phyloP scores from a whole-genome alignment of 495 filamentous ascomycete genomes.

The Aspergillus indologenus region DNA sequence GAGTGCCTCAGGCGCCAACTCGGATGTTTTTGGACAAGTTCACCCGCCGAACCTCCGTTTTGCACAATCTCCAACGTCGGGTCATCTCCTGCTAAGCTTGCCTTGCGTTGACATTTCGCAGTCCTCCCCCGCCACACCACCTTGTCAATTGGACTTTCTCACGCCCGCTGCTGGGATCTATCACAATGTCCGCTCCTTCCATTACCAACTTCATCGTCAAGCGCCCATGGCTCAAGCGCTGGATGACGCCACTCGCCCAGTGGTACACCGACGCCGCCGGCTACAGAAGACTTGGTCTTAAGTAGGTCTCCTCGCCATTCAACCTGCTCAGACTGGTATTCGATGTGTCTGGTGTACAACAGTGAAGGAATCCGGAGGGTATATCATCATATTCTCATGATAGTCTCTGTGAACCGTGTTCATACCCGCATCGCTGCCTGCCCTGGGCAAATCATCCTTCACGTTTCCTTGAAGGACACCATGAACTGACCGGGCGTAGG shows the following conservation, averaged over 20 bases:
- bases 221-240: constrained; percentile 77
- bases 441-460: constrained; percentile 24
- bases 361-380: background rate
- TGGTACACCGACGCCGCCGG: constrained; percentile 86
- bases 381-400: constrained; percentile 5
- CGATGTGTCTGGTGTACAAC: background rate
- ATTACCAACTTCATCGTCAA: constrained; percentile 68
- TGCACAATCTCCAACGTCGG: constrained; percentile 49
- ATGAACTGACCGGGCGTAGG: constrained; percentile 44
- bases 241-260: constrained; percentile 72
- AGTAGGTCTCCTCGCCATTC: constrained; percentile 50
- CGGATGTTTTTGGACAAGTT: constrained; percentile 35
- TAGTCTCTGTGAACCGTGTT: constrained; percentile 3
- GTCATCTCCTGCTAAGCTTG: constrained; percentile 42
- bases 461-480: background rate
- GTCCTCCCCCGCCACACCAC: constrained; percentile 27
- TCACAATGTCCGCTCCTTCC: constrained; percentile 70
- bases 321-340: background rate
- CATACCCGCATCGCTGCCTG: constrained; percentile 19
- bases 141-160: constrained; percentile 29
- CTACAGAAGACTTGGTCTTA: constrained; percentile 89
- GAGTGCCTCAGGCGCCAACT: constrained; percentile 21
- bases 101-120: constrained; percentile 32
- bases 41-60: constrained; percentile 40
- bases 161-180: constrained; percentile 24